These are phyloP conservation scores for Xylaria sp. DNA, from an alignment of 2,329 filamentous ascomycete genomes.

Conservation along the genomic window DNA sequence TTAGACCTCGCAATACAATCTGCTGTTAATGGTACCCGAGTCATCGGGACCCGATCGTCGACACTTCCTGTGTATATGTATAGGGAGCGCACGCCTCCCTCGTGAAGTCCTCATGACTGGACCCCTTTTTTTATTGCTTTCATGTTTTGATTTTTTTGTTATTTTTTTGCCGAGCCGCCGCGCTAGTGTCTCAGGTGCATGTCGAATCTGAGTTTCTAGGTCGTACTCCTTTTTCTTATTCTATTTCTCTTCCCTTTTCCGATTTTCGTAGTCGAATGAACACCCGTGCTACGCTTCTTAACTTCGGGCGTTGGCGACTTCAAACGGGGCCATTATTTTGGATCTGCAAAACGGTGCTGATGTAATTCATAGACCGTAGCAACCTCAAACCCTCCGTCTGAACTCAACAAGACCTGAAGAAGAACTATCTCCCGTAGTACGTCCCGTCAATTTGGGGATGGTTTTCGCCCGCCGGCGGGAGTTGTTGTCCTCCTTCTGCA, in stretches of 20 bases:
- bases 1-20: constrained; percentile 8
- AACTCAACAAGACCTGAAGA: not conserved
- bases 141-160: not conserved
- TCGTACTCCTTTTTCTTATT: not conserved
- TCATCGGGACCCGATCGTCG: constrained; percentile 5
- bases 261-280: not conserved
- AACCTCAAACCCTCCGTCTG: not conserved
- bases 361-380: not conserved
- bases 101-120: not conserved
- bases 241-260: not conserved
- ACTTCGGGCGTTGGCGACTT: not conserved
- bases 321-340: not conserved
- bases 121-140: not conserved
- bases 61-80: constrained; percentile 10
- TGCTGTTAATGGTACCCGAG: constrained; percentile 11
- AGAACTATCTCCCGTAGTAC: constrained; percentile 33
- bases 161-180: not conserved
- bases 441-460: constrained; percentile 26
- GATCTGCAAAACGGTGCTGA: not conserved
- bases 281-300: not conserved
- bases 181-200: not conserved
- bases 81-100: not conserved
- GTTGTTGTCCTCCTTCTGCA: constrained; percentile 42
- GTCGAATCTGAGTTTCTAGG: not conserved
- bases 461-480: constrained; percentile 41